Conservation (phyloP, 768 basidiomycete species). For the Naganishia vaughanmartiniae region DNA sequence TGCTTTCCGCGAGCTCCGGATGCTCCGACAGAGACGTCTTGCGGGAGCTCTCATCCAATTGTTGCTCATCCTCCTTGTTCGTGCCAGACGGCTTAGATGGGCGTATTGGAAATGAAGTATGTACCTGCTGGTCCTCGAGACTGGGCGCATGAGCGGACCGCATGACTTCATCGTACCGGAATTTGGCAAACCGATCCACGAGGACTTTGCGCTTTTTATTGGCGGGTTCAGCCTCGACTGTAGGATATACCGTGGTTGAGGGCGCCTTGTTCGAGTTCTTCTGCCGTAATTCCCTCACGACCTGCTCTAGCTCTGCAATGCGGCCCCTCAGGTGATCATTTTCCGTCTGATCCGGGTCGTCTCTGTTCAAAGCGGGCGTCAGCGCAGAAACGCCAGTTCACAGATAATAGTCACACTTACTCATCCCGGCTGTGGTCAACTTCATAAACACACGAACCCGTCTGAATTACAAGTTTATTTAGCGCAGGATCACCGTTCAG, state of each 20-base stretch:
- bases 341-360: conserved; percentile 84
- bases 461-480: conserved; percentile 55
- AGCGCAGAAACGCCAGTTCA: conserved; percentile 37
- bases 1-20: background rate
- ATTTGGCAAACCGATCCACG: conserved; percentile 42
- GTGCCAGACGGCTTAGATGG: background rate
- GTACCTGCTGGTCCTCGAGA: conserved; percentile 8
- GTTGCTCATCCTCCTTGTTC: background rate
- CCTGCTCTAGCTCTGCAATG: conserved; percentile 87
- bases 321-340: conserved; percentile 77
- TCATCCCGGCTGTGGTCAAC: conserved; percentile 82
- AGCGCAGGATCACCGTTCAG: conserved; percentile 25
- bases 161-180: conserved; percentile 22
- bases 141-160: conserved; percentile 7
- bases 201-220: conserved; percentile 45
- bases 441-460: conserved; percentile 91
- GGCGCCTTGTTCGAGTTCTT: conserved; percentile 32
- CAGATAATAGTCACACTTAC: conserved; percentile 53
- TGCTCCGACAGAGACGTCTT: conserved; percentile 25
- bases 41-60: background rate
- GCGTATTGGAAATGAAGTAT: conserved; percentile 16
- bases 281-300: conserved; percentile 76
- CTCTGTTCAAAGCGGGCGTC: conserved; percentile 55
- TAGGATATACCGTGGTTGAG: background rate
- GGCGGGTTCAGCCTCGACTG: conserved; percentile 22